Base-by-base conservation (phyloP, 1,139 yeast genomes). In the Trichomonascaceae sp. region DNA sequence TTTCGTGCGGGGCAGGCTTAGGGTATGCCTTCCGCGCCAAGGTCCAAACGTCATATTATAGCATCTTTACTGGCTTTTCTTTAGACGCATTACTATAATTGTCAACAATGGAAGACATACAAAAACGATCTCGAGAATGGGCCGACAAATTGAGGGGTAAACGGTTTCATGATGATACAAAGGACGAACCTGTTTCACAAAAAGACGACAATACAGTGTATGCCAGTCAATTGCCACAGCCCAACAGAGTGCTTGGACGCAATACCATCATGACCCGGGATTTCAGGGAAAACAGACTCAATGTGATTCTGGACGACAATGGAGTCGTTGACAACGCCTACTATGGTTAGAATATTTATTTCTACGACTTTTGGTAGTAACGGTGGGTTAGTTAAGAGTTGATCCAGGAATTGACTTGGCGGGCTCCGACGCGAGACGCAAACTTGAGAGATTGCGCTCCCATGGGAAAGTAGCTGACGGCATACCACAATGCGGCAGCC, bases 391-490 rank as follows among this genome's bases (percentile, higher is more conserved):
- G 9, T 41, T 41, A 59, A 13, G 54, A 42, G 38, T 60, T 61
- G 32, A 60, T 49, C 65, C 65, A 60, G 27, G 57, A 45, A 15
- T 58, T 51, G 28, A 77, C 70, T 50, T 82, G 89, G 33, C 93
- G 79, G 17, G 82, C 67, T 5, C 92, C 74, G 40, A 80, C 70
- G 39, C 87, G 69, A 11, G 92, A 73, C 30, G 89, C 75, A 73
- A 84, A 76, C 35, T 85, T 75, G 47, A 87, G 60, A 3, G 93
- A 81, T 45, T 81, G 81, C 0, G 93, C 84, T 8, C 97, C 97
- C 62, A 85, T 81, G 20, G 98, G 98, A 65, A 89, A 89, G 56
- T 89, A 89, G 51, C 94, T 81, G 27, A 89, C 67, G 0, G 89
- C 76, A 54, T 89, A 89, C 66, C 92, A 89, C 13, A 82, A 49